phyloP scores from a whole-genome alignment of 2,329 filamentous ascomycete genomes.

The Sclerotinia nivalis region DNA sequence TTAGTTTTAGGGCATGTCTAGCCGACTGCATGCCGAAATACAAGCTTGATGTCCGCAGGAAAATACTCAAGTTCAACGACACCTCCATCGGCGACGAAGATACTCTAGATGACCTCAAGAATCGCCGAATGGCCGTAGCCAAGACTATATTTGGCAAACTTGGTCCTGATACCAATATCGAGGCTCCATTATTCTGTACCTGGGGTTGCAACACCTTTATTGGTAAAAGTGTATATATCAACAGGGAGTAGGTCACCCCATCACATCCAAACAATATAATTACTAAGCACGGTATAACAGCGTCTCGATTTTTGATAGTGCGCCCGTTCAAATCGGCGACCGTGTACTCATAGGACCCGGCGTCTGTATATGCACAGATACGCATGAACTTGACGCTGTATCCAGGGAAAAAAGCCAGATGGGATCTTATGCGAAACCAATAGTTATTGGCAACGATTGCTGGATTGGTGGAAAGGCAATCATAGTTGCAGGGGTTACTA shows the following conservation, averaged over 20 bases:
- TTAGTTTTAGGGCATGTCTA: slow-evolving; percentile 22
- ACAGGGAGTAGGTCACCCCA: slow-evolving; percentile 29
- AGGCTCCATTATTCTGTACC: slow-evolving; percentile 30
- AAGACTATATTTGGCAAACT: slow-evolving; percentile 29
- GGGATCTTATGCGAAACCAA: slow-evolving; percentile 49
- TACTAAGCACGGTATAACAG: slow-evolving; percentile 24
- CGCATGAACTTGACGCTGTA: slow-evolving; percentile 66
- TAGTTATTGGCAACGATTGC: slow-evolving; percentile 55
- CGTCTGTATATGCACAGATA: slow-evolving; percentile 69
- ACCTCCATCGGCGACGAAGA: slow-evolving; percentile 25
- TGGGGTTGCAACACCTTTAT: slow-evolving; percentile 35
- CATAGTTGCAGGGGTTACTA: slow-evolving; percentile 54
- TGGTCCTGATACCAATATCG: slow-evolving; percentile 30
- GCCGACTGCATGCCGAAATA: slow-evolving; percentile 16
- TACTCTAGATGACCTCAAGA: slow-evolving; percentile 30
- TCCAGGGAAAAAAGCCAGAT: slow-evolving; percentile 53
- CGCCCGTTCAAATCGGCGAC: slow-evolving; percentile 50
- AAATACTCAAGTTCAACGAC: slow-evolving; percentile 32
- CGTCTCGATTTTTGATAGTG: slow-evolving; percentile 34
- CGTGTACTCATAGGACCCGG: slow-evolving; percentile 61
- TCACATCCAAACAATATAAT: neutral
- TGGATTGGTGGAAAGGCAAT: slow-evolving; percentile 55
- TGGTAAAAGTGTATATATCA: slow-evolving; percentile 28
- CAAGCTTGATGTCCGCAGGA: slow-evolving; percentile 25
- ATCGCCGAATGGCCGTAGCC: slow-evolving; percentile 26